Evolutionary conservation across 1,284 basidiomycete species (phyloP).

Genomic region (Microstroma glucosiphilum): DNA sequence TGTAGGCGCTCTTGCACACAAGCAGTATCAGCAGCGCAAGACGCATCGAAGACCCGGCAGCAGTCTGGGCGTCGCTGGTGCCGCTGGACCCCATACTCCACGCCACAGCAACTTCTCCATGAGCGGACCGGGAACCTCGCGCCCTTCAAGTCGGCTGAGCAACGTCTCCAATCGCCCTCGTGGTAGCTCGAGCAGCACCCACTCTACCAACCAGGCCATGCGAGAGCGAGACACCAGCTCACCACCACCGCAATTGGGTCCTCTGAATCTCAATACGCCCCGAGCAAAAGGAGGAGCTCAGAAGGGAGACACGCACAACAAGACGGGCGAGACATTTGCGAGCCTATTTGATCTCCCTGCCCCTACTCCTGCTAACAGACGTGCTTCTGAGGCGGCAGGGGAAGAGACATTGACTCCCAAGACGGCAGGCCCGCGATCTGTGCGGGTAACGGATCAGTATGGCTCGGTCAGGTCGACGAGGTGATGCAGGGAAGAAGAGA

Average conservation of each 20-base stretch:
- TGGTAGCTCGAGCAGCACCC: neutral
- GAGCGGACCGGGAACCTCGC: neutral
- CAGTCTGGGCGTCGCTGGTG: constrained; percentile 5
- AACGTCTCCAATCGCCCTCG: neutral
- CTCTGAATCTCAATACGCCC: constrained; percentile 13
- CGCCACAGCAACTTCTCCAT: neutral
- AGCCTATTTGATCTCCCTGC: constrained; percentile 4
- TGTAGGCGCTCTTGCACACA: constrained; percentile 51
- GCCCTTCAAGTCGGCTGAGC: constrained; percentile 3
- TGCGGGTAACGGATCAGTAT: no score
- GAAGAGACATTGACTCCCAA: no score
- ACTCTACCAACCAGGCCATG: neutral
- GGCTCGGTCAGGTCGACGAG: no score
- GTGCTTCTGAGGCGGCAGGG: no score
- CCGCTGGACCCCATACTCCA: neutral
- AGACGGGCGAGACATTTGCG: neutral
- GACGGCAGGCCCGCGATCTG: no score
- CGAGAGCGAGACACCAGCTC: neutral
- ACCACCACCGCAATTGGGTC: constrained; percentile 11
- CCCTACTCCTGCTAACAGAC: neutral
- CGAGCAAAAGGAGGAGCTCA: neutral
- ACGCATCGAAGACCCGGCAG: neutral
- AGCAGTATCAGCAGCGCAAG: constrained; percentile 17
- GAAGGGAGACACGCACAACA: neutral
- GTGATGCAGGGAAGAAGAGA: no score